phyloP scores from a whole-genome alignment of 2,329 filamentous ascomycete species.

The Incumbomyces delicatus region DNA sequence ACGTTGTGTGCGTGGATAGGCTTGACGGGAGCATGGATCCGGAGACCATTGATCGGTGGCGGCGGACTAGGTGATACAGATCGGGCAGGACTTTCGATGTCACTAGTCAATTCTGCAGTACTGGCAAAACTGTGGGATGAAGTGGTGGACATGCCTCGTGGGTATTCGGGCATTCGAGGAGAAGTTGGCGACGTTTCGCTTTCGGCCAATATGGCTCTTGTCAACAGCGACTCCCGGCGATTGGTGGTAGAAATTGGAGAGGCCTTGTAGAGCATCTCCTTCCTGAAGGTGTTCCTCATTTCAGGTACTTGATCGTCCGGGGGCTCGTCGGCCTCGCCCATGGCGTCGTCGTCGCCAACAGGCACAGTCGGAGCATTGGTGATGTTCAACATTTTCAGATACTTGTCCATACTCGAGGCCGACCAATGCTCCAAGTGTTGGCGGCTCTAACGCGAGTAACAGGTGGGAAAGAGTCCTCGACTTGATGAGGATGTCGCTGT shows the following conservation, averaged over 20 bases:
- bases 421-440: conserved; percentile 14
- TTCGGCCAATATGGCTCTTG: conserved; percentile 64
- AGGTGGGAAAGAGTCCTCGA: too few species aligned
- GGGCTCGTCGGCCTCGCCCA: conserved; percentile 80
- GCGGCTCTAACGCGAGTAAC: background rate
- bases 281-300: conserved; percentile 21
- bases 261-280: conserved; percentile 35
- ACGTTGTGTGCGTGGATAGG: conserved; percentile 17
- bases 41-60: conserved; percentile 43
- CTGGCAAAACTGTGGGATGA: conserved; percentile 75
- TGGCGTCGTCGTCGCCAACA: conserved; percentile 51
- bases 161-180: conserved; percentile 27
- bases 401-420: conserved; percentile 28
- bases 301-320: conserved; percentile 50
- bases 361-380: conserved; percentile 31
- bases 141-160: conserved; percentile 40
- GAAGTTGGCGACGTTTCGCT: background rate
- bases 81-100: conserved; percentile 81
- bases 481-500: background rate
- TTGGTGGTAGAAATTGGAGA: conserved; percentile 17
- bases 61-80: conserved; percentile 84
- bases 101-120: conserved; percentile 88
- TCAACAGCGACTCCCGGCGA: conserved; percentile 72
- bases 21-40: conserved; percentile 18
- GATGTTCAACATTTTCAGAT: conserved; percentile 36